These are phyloP conservation scores for Lecanoromycetidae sp. DNA, from an alignment of 2,329 filamentous ascomycete genomes.

Conservation along the genomic window DNA sequence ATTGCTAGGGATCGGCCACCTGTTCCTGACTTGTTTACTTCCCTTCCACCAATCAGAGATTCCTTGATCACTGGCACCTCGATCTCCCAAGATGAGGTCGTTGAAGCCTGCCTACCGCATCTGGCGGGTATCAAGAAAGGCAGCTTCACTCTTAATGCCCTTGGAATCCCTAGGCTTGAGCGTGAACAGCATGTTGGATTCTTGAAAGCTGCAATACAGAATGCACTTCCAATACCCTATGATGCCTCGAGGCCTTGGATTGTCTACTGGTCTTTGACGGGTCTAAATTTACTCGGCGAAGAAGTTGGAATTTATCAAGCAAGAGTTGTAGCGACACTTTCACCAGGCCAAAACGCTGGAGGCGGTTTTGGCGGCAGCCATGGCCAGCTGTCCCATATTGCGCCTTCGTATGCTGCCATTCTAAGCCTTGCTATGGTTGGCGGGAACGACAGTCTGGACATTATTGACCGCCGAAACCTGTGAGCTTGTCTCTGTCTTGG, in stretches of 20 bases:
- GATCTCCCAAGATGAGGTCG: conserved; percentile 53
- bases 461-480: conserved; percentile 67
- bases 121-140: conserved; percentile 41
- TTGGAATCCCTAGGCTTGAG: conserved; percentile 64
- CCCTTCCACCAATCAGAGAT: conserved; percentile 53
- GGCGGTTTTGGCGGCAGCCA: conserved; percentile 93
- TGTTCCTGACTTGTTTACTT: conserved; percentile 47
- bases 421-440: conserved; percentile 69
- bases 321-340: conserved; percentile 59
- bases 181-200: conserved; percentile 44
- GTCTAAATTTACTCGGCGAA: conserved; percentile 62
- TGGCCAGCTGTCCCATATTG: conserved; percentile 78
- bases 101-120: conserved; percentile 56
- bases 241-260: conserved; percentile 91
- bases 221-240: conserved; percentile 43
- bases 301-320: conserved; percentile 11
- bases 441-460: conserved; percentile 52
- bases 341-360: conserved; percentile 64
- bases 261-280: conserved; percentile 80
- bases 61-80: conserved; percentile 56
- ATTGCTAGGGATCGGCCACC: conserved; percentile 15
- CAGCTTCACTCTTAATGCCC: conserved; percentile 47
- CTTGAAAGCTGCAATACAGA: conserved; percentile 31
- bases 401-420: conserved; percentile 74
- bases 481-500: conserved; percentile 18